phyloP scores from a whole-genome alignment of 1,284 basidiomycete genomes.

The Cryptococcus sp. region DNA sequence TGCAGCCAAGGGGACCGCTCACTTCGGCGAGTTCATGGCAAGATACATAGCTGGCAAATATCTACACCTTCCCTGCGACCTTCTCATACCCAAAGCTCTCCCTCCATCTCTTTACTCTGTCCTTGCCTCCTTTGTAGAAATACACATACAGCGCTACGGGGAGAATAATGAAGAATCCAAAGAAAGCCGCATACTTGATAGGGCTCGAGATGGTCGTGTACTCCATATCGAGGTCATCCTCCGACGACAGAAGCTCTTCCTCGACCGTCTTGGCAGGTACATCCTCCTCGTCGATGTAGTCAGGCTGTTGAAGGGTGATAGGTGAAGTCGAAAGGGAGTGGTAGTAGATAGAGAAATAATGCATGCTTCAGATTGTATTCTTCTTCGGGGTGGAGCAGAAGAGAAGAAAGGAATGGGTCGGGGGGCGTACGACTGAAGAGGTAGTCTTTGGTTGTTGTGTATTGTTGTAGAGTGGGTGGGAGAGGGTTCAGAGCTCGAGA shows the following conservation, averaged over 20 bases:
- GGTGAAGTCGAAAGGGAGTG: not conserved
- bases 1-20: too few relatives aligned
- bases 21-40: too few relatives aligned
- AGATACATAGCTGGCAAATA: not conserved
- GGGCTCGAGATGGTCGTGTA: constrained; percentile 37
- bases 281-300: constrained; percentile 5
- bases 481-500: constrained; percentile 69
- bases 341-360: too few relatives aligned
- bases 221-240: constrained; percentile 3
- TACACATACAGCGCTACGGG: constrained; percentile 56
- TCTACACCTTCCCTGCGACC: constrained; percentile 10
- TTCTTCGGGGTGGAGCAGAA: constrained; percentile 4
- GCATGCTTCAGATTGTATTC: constrained; percentile 31
- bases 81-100: constrained; percentile 22
- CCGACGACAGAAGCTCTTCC: constrained; percentile 6
- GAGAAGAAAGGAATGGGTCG: not conserved
- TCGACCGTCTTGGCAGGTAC: not conserved
- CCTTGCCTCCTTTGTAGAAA: constrained; percentile 44
- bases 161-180: constrained; percentile 51
- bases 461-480: too few relatives aligned
- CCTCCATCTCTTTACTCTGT: constrained; percentile 21
- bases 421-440: not conserved
- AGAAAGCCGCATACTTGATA: constrained; percentile 50
- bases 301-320: constrained; percentile 6
- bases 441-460: constrained; percentile 5